Evolutionary conservation across 108 stramenopile genomes (phyloP), one percentile per base, ranked within the genome.

Genomic region (Aurantiochytrium sp.): DNA sequence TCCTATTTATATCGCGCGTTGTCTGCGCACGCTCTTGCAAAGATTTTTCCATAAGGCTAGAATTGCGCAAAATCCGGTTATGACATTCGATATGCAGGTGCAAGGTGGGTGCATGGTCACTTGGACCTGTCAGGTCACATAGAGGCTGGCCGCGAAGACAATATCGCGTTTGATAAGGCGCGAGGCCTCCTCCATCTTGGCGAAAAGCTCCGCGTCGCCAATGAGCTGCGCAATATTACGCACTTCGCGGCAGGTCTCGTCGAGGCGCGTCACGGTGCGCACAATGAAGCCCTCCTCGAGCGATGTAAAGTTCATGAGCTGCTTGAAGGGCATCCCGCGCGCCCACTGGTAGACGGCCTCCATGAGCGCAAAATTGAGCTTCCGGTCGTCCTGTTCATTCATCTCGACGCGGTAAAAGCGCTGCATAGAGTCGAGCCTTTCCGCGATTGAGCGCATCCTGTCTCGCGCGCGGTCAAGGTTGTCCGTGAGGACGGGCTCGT

Each of bases 281-380:
- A 99, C 98, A 87, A 99, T 98, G 12, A 93, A 94, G 21, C 99
- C 99, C 88, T 99, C 99, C 89, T 98, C 97, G 48, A 90, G 89
- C 37, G 36, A 19, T 4, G 98, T 99, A 53, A 98, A 89, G 69
- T 95, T 93, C 86, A 94, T 94, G 55, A 97, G 96, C 45, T 94
- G 92, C 85, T 88, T 96, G 88, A 99, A 99, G 1, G 96, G 94
- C 37, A 98, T 96, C 1, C 98, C 98, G 42, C 96, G 90, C 4
- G 98, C 98, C 98, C 98, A 99, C 89, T 97, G 97, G 87, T 98
- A 97, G 8, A 98, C 97, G 22, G 97, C 97, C 85, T 96, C 95
- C 42, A 96, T 96, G 45, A 98, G 91, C n/a, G 97, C 98, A 88
- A 97, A 97, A 65, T 98, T 97, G 34, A 99, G 92, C 19, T 65